Base-by-base conservation (phyloP, 2,329 filamentous ascomycete genomes). In the Neurospora sp. region DNA sequence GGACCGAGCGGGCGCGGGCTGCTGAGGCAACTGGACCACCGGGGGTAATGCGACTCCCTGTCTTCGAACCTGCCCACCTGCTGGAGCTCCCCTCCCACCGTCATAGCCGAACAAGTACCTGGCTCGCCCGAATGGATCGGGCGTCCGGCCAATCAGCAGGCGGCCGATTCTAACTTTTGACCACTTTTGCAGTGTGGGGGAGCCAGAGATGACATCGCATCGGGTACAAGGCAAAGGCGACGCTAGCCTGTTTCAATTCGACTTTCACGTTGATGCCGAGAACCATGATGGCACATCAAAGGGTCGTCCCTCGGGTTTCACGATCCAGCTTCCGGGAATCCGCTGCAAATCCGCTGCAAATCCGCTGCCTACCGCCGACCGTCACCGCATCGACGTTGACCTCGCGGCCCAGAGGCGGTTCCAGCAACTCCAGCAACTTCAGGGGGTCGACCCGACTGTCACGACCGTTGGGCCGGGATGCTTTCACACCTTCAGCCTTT, bases 101-200 rank as follows among this genome's bases (percentile, higher is more conserved):
- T 74, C 73, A 74, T 76, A 74, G 74, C 74, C 74, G 74, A 76
- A 71, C 73, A 74, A 74, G 74, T 71, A 71, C 70, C 73, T 62
- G 52, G 52, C 52, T 76, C 74, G 74, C 72, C 70, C 73, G 70
- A 72, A 74, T 74, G 74, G 75, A 76, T 72, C 70, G 66, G 67
- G 41, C 36, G 6, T 36, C 23, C 19, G 68, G 67, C 74, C 73
- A 76, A 76, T 76, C 72, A 76, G 33, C 41, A 66, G 11, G 37
- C 62, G 66, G 69, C 43, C 70, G 69, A 75, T 76, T 76, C 72
- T 73, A 69, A 67, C 69, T 73, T 67, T 62, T 10, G 52, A 62
- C 28, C 52, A 62, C 52, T 33, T 67, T 69, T 70, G 70, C 71
- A 71, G 68, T 72, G 72, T 74, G 73, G 73, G 73, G 73, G 74